Conservation (phyloP, 139 green algal species). For the Volvox reticuliferus region DNA sequence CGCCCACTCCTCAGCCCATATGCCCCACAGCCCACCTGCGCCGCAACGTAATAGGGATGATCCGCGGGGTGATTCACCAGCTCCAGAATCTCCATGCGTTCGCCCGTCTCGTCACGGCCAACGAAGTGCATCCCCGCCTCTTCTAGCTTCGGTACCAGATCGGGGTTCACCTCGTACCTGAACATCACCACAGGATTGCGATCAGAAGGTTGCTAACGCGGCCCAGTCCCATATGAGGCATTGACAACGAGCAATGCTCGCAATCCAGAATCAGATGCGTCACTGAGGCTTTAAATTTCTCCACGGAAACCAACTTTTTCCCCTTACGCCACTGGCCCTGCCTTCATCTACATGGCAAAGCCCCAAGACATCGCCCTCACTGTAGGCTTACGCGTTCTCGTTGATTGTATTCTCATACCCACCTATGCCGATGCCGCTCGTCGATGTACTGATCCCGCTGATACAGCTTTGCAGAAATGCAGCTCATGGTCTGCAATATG, state of each 20-base stretch:
- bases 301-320: no score
- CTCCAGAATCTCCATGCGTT: conserved; percentile 98
- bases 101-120: conserved; percentile 91
- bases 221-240: no score
- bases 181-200: not conserved
- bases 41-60: conserved; percentile 94
- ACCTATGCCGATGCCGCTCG: conserved; percentile 97
- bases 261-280: no score
- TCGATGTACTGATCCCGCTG: conserved; percentile 87
- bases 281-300: no score
- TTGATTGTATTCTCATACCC: not conserved
- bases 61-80: conserved; percentile 65
- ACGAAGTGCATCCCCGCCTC: conserved; percentile 89
- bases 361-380: no score
- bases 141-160: conserved; percentile 91
- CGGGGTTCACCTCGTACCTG: conserved; percentile 96
- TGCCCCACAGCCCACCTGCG: conserved; percentile 51
- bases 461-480: conserved; percentile 95
- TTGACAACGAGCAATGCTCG: no score
- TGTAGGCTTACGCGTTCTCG: no score
- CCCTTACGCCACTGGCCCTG: no score
- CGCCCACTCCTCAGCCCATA: not conserved
- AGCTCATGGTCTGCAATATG: conserved; percentile 88
- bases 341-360: no score
- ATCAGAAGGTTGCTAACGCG: not conserved